Conservation (phyloP, 306 rosid species). For the Gastrolobium bilobum region DNA sequence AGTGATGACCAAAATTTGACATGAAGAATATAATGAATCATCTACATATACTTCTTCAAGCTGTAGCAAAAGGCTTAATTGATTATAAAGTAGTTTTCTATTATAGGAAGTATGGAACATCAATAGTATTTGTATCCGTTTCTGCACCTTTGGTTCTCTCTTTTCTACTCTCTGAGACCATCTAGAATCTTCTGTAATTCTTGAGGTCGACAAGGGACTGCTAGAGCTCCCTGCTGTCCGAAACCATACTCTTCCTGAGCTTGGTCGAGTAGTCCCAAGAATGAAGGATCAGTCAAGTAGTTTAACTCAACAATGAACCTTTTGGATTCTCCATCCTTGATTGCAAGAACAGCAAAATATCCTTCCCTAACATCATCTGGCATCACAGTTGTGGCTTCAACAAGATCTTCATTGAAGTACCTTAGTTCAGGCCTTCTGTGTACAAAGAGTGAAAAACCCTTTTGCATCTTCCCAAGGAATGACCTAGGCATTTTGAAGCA, state of each 20-base stretch:
- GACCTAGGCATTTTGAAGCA: conserved; percentile 46
- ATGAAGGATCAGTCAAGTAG: conserved; percentile 62
- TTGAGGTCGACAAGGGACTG: conserved; percentile 66
- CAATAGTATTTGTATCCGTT: background rate
- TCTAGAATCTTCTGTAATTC: conserved; percentile 67
- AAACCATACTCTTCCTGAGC: conserved; percentile 62
- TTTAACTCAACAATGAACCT: conserved; percentile 62
- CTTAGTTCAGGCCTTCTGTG: conserved; percentile 46
- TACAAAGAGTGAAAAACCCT: conserved; percentile 50
- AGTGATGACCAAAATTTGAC: background rate
- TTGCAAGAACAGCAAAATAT: conserved; percentile 61
- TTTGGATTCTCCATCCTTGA: conserved; percentile 54
- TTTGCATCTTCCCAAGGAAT: conserved; percentile 53
- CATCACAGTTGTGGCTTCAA: background rate
- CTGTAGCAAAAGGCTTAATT: background rate
- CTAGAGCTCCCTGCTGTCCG: conserved; percentile 68
- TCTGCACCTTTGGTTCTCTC: background rate
- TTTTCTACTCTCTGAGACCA: background rate
- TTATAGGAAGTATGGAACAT: background rate
- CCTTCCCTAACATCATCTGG: conserved; percentile 20
- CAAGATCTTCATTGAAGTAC: conserved; percentile 42
- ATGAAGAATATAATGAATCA: conserved; percentile 7
- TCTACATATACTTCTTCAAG: conserved; percentile 7
- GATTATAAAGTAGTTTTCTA: background rate
- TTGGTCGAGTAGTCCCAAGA: conserved; percentile 60